phyloP scores from a whole-genome alignment of 177 flowering plant genomes.

The Telopea speciosissima region DNA sequence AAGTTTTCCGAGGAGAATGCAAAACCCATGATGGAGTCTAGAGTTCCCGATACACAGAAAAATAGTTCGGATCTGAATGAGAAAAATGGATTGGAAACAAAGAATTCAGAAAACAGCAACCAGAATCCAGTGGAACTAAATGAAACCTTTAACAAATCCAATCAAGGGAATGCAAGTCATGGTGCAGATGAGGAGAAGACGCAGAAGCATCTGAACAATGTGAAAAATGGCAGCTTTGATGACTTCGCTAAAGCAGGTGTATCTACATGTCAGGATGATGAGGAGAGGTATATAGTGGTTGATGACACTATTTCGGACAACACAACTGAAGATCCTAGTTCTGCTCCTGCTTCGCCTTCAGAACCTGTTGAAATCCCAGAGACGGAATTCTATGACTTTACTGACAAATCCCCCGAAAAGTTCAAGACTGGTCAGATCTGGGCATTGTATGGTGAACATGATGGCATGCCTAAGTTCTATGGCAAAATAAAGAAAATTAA shows the following conservation, averaged over 20 bases:
- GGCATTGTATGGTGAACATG: constrained; percentile 47
- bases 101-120: not conserved
- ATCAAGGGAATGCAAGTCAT: not conserved
- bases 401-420: constrained; percentile 24
- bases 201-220: constrained; percentile 2
- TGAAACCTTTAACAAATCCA: not conserved
- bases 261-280: not conserved
- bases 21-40: not conserved
- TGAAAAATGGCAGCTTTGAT: not conserved
- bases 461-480: constrained; percentile 34
- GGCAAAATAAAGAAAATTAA: constrained; percentile 28
- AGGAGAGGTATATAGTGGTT: constrained; percentile 1
- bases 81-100: not conserved
- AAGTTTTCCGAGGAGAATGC: not conserved
- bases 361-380: constrained; percentile 10
- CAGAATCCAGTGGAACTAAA: constrained; percentile 2
- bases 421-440: constrained; percentile 51
- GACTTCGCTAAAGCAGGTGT: not conserved
- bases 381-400: constrained; percentile 23
- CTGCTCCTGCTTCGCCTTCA: not conserved
- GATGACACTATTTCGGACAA: not conserved
- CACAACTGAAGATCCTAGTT: not conserved
- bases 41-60: not conserved
- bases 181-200: constrained; percentile 3
- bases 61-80: not conserved